These are phyloP conservation scores for Fusarium nodosum DNA, from an alignment of 2,329 filamentous ascomycete genomes.

Conservation along the genomic window DNA sequence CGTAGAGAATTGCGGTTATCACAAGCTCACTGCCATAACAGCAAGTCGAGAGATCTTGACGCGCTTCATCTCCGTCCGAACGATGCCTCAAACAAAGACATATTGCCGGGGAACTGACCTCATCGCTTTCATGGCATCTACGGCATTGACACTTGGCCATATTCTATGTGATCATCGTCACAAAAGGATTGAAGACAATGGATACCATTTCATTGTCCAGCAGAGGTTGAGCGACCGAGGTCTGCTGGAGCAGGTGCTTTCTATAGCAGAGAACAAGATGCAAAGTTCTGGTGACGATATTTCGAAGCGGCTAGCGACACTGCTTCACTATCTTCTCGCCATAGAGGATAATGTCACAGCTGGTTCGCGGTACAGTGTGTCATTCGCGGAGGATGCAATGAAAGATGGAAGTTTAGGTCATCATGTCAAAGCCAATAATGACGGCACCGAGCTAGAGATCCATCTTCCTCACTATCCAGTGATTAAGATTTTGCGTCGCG, in stretches of 20 bases:
- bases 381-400: conserved; percentile 29
- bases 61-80: conserved; percentile 61
- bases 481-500: conserved; percentile 52
- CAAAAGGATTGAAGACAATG: conserved; percentile 14
- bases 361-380: conserved; percentile 47
- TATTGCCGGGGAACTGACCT: conserved; percentile 65
- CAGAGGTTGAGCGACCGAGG: conserved; percentile 59
- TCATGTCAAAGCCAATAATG: conserved; percentile 8
- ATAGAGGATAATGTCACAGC: conserved; percentile 56
- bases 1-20: conserved; percentile 59
- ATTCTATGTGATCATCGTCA: conserved; percentile 53
- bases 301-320: conserved; percentile 55
- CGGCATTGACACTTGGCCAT: conserved; percentile 64
- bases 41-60: conserved; percentile 65
- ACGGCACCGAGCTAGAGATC: conserved; percentile 52
- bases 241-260: conserved; percentile 55
- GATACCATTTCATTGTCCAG: conserved; percentile 55
- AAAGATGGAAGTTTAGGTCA: conserved; percentile 45
- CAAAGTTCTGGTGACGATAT: conserved; percentile 56
- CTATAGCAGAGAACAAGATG: conserved; percentile 55
- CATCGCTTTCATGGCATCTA: conserved; percentile 62
- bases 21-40: conserved; percentile 59
- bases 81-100: conserved; percentile 55
- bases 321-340: conserved; percentile 59
- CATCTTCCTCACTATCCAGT: conserved; percentile 60